Evolutionary conservation across 441 rosid genomes (phyloP).

Genomic region (Brassica hybrid): DNA sequence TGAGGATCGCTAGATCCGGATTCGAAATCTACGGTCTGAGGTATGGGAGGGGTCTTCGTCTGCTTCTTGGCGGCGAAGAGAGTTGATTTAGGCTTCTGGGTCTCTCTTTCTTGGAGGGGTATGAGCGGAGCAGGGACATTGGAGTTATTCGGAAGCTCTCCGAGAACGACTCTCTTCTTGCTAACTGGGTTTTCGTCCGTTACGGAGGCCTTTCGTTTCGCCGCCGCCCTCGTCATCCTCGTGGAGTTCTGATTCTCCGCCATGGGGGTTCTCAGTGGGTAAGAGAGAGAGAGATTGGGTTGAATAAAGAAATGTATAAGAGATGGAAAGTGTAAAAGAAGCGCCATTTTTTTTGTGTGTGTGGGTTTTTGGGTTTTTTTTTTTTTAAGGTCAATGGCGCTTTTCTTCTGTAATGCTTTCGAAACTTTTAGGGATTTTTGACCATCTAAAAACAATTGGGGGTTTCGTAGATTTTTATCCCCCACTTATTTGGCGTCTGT

Average conservation of each 20-base stretch:
- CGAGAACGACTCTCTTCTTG: constrained; percentile 62
- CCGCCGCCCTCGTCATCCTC: constrained; percentile 64
- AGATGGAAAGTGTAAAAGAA: constrained; percentile 21
- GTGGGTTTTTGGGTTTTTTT: neutral
- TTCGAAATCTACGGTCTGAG: constrained; percentile 21
- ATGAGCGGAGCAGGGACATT: constrained; percentile 36
- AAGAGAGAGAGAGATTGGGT: constrained; percentile 4
- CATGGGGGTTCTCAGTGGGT: constrained; percentile 35
- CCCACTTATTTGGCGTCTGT: no score
- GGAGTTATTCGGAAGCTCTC: constrained; percentile 40
- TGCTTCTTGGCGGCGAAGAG: constrained; percentile 29
- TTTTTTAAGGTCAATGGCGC: constrained; percentile 38
- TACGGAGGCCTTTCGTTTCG: constrained; percentile 56
- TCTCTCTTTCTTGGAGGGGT: constrained; percentile 26
- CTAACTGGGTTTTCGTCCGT: constrained; percentile 45
- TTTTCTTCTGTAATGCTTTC: constrained; percentile 12
- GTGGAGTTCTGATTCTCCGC: constrained; percentile 58
- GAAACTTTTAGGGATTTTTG: constrained; percentile 32
- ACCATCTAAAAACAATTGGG: constrained; percentile 26
- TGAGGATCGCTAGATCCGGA: constrained; percentile 60
- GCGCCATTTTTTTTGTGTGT: constrained; percentile 48
- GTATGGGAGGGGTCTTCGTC: constrained; percentile 35
- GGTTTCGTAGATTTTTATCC: neutral
- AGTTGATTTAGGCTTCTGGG: constrained; percentile 43
- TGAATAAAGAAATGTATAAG: neutral